phyloP scores from a whole-genome alignment of 805 yeast species.

The Yarrowia phangngaensis region DNA sequence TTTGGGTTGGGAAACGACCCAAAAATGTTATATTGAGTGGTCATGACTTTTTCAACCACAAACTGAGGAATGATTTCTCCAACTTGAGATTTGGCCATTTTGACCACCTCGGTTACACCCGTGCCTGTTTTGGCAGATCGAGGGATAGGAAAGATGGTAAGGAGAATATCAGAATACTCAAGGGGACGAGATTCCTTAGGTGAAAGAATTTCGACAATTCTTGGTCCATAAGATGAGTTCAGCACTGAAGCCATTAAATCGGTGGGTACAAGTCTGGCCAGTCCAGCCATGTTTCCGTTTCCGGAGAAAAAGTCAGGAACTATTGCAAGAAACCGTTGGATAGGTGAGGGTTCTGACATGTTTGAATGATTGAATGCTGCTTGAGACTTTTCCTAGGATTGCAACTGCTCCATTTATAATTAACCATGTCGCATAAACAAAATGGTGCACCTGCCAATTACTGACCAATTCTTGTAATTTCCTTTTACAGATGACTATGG shows the following conservation, averaged over 20 bases:
- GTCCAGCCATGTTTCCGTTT: conserved; percentile 6
- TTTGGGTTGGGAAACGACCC: conserved; percentile 56
- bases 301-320: conserved; percentile 1
- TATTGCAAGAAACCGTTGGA: neutral
- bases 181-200: conserved; percentile 1
- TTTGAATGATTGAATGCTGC: too few species aligned
- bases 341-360: too few species aligned
- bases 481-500: too few species aligned
- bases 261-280: neutral
- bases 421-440: too few species aligned
- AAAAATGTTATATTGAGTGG: conserved; percentile 43
- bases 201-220: neutral
- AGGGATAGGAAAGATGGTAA: conserved; percentile 5
- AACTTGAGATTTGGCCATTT: neutral
- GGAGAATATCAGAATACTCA: neutral
- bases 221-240: conserved; percentile 2
- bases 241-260: neutral
- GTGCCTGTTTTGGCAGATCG: conserved; percentile 3
- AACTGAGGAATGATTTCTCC: neutral
- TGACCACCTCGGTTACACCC: conserved; percentile 2
- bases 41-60: conserved; percentile 5
- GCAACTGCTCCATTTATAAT: too few species aligned
- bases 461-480: too few species aligned
- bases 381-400: too few species aligned
- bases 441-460: too few species aligned